These are phyloP conservation scores for Lablab purpureus DNA, from an alignment of 306 rosid genomes.

Conservation along the genomic window DNA sequence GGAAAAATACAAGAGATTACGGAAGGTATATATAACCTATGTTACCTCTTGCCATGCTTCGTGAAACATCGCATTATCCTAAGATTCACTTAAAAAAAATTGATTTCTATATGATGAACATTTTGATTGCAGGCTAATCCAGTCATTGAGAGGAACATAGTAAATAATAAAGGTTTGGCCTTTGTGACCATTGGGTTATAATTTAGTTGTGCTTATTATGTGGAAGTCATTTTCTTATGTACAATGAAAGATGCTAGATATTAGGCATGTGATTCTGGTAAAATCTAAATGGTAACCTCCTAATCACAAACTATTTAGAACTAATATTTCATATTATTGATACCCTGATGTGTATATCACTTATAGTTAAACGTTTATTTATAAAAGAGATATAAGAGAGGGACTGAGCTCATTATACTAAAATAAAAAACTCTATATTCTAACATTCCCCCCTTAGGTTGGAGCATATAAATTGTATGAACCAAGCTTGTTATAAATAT, in stretches of 20 bases:
- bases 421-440: no score
- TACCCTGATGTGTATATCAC: no score
- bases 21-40: conserved; percentile 66
- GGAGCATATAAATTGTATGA: no score
- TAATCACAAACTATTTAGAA: background rate
- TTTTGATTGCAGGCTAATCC: conserved; percentile 81
- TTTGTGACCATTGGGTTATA: conserved; percentile 27
- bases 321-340: background rate
- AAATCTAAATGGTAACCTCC: conserved; percentile 12
- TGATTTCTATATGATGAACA: conserved; percentile 26
- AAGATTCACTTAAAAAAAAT: background rate
- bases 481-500: no score
- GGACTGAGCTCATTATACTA: no score
- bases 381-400: no score
- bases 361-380: no score
- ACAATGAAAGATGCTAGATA: background rate
- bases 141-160: conserved; percentile 67
- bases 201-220: conserved; percentile 32
- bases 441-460: no score
- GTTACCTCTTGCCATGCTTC: conserved; percentile 9
- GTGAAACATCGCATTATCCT: conserved; percentile 22
- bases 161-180: conserved; percentile 72
- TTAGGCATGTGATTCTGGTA: conserved; percentile 26
- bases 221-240: conserved; percentile 22
- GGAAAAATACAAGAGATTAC: conserved; percentile 72